Evolutionary conservation across 768 basidiomycete genomes (phyloP), one percentile per base, ranked within the genome.

Genomic region (Suillus clintonianus): DNA sequence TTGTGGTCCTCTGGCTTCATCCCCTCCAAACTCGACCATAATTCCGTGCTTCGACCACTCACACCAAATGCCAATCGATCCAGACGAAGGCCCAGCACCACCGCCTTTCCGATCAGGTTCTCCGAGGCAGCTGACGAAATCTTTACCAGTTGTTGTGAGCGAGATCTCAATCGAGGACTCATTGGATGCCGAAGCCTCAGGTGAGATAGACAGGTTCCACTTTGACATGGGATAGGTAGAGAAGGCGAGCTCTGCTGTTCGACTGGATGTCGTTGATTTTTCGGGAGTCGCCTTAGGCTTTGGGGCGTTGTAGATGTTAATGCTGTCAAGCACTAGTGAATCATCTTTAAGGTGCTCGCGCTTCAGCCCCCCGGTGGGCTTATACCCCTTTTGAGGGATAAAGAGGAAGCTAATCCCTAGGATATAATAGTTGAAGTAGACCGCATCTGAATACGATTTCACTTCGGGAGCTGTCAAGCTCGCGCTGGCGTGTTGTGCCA

Each of bases 101-200:
- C 95, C 95, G 8, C 96, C 96, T 74, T 97, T 99, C 65, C 92
- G 83, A 70, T 86, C 86, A 8, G 96, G 96, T 76, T 98, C 96
- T 11, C 95, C 95, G 51, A 97, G 73, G 51, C 75, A 73, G 32
- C 76, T 69, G 10, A 97, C 91, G 64, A 99, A 88, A 0, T 94
- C 87, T 70, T 89, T 89, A 3, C 94, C 96, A 13, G 85, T 86
- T 27, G 86, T 88, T 55, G 79, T 79, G 36, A 73, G 73, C 8
- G 71, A 73, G 9, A 92, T 71, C 17, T 78, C 74, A 32, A 90
- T 70, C 24, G 71, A 68, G 10, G 78, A 48, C 3, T 68, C 70
- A 4, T 69, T 70, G 24, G 68, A 68, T 6, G 64, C 48, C 10
- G 66, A 64, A 24, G 65, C 58, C 45, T 66, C 34, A 65, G 71